Conservation (phyloP, 2,329 filamentous ascomycete genomes). For the Trichothecium roseum region DNA sequence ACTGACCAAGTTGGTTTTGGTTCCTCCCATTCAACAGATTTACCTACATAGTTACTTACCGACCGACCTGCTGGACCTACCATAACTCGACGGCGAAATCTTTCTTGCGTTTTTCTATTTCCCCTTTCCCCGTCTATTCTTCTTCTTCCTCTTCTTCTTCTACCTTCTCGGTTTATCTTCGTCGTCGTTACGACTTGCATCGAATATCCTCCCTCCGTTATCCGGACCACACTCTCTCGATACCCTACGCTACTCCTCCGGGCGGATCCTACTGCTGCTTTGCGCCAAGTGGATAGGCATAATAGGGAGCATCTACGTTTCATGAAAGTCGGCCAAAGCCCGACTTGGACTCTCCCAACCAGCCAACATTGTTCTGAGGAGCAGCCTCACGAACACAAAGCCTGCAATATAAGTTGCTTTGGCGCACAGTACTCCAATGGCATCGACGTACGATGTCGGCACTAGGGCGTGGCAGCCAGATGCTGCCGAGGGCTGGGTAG, state of each 20-base stretch:
- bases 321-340: background rate
- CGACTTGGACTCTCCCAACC: background rate
- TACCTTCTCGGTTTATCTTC: background rate
- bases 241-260: background rate
- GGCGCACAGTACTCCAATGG: slow-evolving; percentile 46
- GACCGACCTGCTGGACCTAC: too few species aligned
- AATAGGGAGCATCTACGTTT: background rate
- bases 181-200: background rate
- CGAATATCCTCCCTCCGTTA: background rate
- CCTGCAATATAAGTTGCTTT: too few species aligned
- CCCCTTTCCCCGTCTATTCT: background rate
- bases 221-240: background rate
- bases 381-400: slow-evolving; percentile 1
- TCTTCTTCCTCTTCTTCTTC: slow-evolving; percentile 2
- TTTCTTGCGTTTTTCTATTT: too few species aligned
- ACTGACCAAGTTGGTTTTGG: background rate
- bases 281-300: too few species aligned
- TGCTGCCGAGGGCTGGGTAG: slow-evolving; percentile 90
- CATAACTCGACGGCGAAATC: too few species aligned
- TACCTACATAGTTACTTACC: background rate
- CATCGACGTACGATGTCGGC: slow-evolving; percentile 90
- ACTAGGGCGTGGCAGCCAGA: slow-evolving; percentile 99
- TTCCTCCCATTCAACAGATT: too few species aligned
- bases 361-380: background rate
- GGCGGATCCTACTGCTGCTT: background rate